phyloP scores from a whole-genome alignment of 129 eudicot genomes.

The Rutidosis leptorrhynchoides region DNA sequence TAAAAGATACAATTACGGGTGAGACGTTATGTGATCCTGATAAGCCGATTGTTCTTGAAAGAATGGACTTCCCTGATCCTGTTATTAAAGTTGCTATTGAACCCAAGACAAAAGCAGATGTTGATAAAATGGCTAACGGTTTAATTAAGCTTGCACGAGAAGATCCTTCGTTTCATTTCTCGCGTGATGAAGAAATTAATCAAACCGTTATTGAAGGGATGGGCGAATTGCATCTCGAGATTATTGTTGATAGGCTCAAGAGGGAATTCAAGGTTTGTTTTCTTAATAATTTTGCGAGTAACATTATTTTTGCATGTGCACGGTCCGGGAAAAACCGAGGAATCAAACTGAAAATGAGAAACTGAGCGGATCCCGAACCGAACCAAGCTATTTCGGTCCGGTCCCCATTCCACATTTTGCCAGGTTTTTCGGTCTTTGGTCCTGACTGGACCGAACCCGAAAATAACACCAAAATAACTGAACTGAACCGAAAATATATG shows the following conservation, averaged over 20 bases:
- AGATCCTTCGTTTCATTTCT: slow-evolving; percentile 98
- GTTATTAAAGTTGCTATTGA: slow-evolving; percentile 98
- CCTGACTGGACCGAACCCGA: too few species aligned
- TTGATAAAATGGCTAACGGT: slow-evolving; percentile 87
- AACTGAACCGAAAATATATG: too few species aligned
- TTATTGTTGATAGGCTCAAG: slow-evolving; percentile 73
- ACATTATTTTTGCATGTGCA: too few species aligned
- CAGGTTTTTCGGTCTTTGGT: too few species aligned
- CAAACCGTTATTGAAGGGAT: slow-evolving; percentile 97
- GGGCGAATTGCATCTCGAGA: slow-evolving; percentile 98
- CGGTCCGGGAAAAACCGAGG: too few species aligned
- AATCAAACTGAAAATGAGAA: too few species aligned
- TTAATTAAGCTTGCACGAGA: slow-evolving; percentile 92
- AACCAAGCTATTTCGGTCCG: too few species aligned
- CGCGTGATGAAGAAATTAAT: slow-evolving; percentile 86
- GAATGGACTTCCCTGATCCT: slow-evolving; percentile 99
- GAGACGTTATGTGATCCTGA: slow-evolving; percentile 85
- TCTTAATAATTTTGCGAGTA: not conserved
- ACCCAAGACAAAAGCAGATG: slow-evolving; percentile 94
- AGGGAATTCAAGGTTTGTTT: slow-evolving; percentile 43
- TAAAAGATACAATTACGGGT: slow-evolving; percentile 92
- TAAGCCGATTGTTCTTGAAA: slow-evolving; percentile 74
- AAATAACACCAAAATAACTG: too few species aligned
- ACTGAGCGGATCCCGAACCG: too few species aligned
- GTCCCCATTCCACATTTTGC: too few species aligned